Evolutionary conservation across 768 basidiomycete genomes (phyloP), one percentile per base, ranked within the genome.

Genomic region (Mycena indigotica): DNA sequence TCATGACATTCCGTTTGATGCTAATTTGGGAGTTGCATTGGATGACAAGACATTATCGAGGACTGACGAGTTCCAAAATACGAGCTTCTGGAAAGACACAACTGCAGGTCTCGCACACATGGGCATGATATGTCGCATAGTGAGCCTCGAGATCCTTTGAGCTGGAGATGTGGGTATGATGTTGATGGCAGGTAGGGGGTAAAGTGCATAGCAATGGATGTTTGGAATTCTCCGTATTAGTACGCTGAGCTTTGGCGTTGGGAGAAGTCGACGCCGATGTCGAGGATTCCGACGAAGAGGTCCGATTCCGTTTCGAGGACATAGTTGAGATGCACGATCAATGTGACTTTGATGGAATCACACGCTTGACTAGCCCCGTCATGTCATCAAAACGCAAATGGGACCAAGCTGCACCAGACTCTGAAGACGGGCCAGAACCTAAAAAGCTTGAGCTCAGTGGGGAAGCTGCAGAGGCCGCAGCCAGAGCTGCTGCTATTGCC

Each of bases 1-100:
- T 96, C 92, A 61, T 96, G 94, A 62, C 87, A 89, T 73, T 96
- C 94, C 23, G 87, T 89, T 68, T 88, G 85, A 72, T 92, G 89
- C 88, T 89, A 65, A 50, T 28, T 52, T 46, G 55, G 53, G 41
- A 44, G 54, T 50, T n/a, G 28, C 57, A 52, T 48, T 28, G 19
- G 16, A 55, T 54, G 52, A 51, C 29, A 24, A 44, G 24, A 48
- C 44, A 35, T 41, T 61, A n/a, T 21, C 60, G 41, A 29, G n/a
- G 13, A 76, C 93, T 76, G 71, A 95, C 93, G 75, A 96, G 67
- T 64, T 90, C 86, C 48, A 96, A 70, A 26, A 95, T 70, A 49
- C 87, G 77, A 51, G 84, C 85, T 66, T 95, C 93, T 15, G 94
- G 93, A 71, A 95, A 96, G 12, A 95, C 90, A 69, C 84, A 87